phyloP scores from a whole-genome alignment of 2,329 filamentous ascomycete genomes.

The Penicillium aurantiogriseum region DNA sequence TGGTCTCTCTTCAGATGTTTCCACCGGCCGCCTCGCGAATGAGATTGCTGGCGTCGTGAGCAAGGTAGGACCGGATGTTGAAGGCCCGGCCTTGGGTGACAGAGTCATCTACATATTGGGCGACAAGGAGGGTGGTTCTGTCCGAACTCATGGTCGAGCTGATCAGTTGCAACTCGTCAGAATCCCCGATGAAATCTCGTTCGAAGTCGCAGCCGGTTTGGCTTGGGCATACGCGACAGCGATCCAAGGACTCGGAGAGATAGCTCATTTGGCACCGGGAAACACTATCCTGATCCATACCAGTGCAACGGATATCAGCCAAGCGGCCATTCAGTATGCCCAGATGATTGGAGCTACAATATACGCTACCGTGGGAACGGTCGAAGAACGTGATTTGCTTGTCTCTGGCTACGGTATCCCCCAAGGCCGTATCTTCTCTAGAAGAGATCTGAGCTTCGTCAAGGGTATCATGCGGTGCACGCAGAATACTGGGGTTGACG shows the following conservation, averaged over 20 bases:
- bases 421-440: slow-evolving; percentile 16
- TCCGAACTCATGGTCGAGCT: slow-evolving; percentile 11
- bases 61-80: slow-evolving; percentile 7
- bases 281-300: slow-evolving; percentile 23
- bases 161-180: slow-evolving; percentile 4
- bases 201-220: slow-evolving; percentile 13
- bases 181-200: slow-evolving; percentile 7
- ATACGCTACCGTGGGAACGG: slow-evolving; percentile 16
- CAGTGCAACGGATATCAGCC: slow-evolving; percentile 17
- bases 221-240: slow-evolving; percentile 10
- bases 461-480: slow-evolving; percentile 19
- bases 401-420: slow-evolving; percentile 12
- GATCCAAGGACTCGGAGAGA: slow-evolving; percentile 12
- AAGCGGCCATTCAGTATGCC: slow-evolving; percentile 28
- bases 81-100: slow-evolving; percentile 8
- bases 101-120: slow-evolving; percentile 11
- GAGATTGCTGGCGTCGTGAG: slow-evolving; percentile 19
- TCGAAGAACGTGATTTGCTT: slow-evolving; percentile 11
- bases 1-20: slow-evolving; percentile 6
- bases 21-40: not conserved
- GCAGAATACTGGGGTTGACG: slow-evolving; percentile 14
- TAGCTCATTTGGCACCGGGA: slow-evolving; percentile 4
- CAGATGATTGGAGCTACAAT: slow-evolving; percentile 11
- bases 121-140: not conserved
- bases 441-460: slow-evolving; percentile 11